Base-by-base conservation (phyloP, 306 rosid species). In the Trichosanthes truncata region DNA sequence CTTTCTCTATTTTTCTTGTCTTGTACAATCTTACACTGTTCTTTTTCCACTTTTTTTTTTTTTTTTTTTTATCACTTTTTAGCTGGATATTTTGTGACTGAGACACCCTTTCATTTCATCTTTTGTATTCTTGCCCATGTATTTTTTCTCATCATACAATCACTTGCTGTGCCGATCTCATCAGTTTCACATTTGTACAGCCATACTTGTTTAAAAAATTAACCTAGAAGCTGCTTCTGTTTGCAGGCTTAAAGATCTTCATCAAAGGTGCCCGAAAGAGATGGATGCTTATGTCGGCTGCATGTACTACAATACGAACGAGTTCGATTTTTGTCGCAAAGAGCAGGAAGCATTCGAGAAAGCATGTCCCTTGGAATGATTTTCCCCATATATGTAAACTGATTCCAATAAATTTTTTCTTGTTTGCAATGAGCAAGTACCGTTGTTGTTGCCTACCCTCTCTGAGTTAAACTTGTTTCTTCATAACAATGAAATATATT, bases 251-350 rank as follows among this genome's bases (percentile, higher is more conserved):
- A 93, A 76, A 90, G 99, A 96, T 90, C 87, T 93, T 60, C 99
- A 90, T 81, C 94, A 87, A 62, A 89, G 84, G 81, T 96, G 99
- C 91, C 91, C 99, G 0, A 93, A 88, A 57, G 98, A 96, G 93
- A 93, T 96, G 99, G 94, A 93, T 76, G 90, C 68, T 0, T 95
- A 89, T 29, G 97, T 88, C 1, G 97, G 97, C 41, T 95, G 99
- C 93, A 88, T 95, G 97, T 95, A 95, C 86, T 93, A 95, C 87
- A 84, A 90, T 61, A 96, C 99, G 29, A 96, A 93, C 49, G 99
- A 96, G 82, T 96, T 93, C 23, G 99, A 96, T 81, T 82, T 93
- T 56, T 95, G 98, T 81, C 98, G 97, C 87, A 93, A 91, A 90
- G 93, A 92, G 96, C 97, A 95, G 85, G 76, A 91, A 82, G 90